phyloP scores from a whole-genome alignment of 192 early-diverging fungal species.

The Oehlia diaphana region DNA sequence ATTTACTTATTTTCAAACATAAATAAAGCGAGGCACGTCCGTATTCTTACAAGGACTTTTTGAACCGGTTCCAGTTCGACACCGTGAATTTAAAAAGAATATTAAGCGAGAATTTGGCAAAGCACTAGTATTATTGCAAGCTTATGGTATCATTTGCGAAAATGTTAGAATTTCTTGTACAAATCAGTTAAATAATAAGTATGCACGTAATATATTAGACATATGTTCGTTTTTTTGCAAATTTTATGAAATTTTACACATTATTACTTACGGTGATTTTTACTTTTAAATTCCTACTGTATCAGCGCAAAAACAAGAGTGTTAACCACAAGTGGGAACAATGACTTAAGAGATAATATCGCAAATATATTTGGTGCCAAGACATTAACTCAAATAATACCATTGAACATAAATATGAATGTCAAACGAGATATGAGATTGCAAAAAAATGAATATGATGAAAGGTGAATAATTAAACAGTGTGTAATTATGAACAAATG shows the following conservation, averaged over 20 bases:
- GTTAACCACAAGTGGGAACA: constrained; percentile 64
- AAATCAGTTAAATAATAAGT: constrained; percentile 65
- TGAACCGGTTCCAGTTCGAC: constrained; percentile 82
- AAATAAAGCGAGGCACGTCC: constrained; percentile 67
- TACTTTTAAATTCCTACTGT: neutral
- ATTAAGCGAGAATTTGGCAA: constrained; percentile 78
- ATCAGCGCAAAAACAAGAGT: constrained; percentile 49
- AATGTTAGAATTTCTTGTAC: constrained; percentile 65
- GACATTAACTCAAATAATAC: constrained; percentile 41
- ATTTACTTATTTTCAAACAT: neutral
- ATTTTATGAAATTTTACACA: neutral
- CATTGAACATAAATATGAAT: constrained; percentile 47
- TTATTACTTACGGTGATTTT: neutral
- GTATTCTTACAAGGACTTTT: constrained; percentile 77
- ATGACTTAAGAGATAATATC: constrained; percentile 64
- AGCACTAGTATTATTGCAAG: constrained; percentile 75
- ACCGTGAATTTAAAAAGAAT: constrained; percentile 82
- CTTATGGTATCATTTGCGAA: constrained; percentile 76
- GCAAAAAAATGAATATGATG: neutral
- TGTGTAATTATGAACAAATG: neutral
- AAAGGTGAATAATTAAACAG: neutral
- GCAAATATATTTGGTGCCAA: constrained; percentile 77
- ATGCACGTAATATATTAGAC: neutral
- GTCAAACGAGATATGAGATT: constrained; percentile 22
- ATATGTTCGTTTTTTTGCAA: neutral